phyloP scores from a whole-genome alignment of 2,329 filamentous ascomycete species.

The Pleurostoma richardsiae region DNA sequence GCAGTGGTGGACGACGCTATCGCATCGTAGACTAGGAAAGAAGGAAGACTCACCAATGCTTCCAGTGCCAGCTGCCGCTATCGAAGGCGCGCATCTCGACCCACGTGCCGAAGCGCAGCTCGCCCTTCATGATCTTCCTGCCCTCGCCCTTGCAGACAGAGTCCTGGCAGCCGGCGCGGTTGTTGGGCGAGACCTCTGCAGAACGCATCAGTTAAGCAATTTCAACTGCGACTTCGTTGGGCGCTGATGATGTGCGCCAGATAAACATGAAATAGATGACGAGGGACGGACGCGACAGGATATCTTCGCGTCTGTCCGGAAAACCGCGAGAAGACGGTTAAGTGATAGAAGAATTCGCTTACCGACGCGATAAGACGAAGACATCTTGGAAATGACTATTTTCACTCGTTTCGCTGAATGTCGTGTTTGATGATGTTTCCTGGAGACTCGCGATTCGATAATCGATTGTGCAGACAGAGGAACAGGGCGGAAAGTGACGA shows the following conservation, averaged over 20 bases:
- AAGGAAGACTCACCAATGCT: constrained; percentile 67
- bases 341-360: constrained; percentile 1
- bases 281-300: constrained; percentile 1
- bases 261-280: neutral
- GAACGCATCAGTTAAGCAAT: constrained; percentile 4
- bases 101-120: constrained; percentile 72
- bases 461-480: too few species aligned
- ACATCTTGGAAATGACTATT: neutral
- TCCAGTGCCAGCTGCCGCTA: constrained; percentile 67
- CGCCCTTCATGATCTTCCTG: constrained; percentile 72
- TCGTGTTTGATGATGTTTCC: too few species aligned
- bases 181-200: constrained; percentile 66
- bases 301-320: neutral
- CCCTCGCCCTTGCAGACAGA: constrained; percentile 64
- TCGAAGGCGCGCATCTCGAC: constrained; percentile 51
- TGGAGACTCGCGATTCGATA: too few species aligned
- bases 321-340: constrained; percentile 1
- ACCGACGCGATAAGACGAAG: constrained; percentile 23
- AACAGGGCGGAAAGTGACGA: too few species aligned
- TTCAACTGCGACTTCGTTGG: too few species aligned
- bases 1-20: too few species aligned
- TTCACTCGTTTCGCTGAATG: too few species aligned
- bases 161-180: constrained; percentile 70
- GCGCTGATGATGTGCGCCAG: neutral
- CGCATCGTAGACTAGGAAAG: neutral